phyloP scores from a whole-genome alignment of 164 flowering plant genomes.

The Platanus orientalis region DNA sequence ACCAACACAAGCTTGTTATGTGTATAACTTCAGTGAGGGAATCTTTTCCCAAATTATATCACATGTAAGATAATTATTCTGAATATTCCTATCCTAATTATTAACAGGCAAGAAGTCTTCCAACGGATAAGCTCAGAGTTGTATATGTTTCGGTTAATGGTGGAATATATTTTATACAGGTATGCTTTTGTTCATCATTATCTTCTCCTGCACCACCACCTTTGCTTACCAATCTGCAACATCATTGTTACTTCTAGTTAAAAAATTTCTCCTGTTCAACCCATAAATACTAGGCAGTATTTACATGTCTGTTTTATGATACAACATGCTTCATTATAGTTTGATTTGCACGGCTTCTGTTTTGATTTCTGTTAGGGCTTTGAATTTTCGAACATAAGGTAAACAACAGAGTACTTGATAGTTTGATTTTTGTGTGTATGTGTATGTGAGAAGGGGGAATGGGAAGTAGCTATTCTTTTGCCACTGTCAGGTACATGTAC shows the following conservation, averaged over 20 bases:
- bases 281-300: neutral
- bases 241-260: neutral
- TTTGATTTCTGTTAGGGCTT: no score
- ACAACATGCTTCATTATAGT: neutral
- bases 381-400: no score
- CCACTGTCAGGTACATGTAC: no score
- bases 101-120: slow-evolving; percentile 82
- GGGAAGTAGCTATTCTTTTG: no score
- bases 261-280: neutral
- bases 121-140: slow-evolving; percentile 73
- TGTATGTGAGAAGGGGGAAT: no score
- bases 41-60: neutral
- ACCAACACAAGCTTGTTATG: no score
- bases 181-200: slow-evolving; percentile 9
- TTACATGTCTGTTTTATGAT: neutral
- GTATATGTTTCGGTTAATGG: slow-evolving; percentile 58
- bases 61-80: neutral
- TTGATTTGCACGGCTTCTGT: no score
- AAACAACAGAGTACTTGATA: no score
- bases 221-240: no score
- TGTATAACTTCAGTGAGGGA: no score
- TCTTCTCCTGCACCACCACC: neutral
- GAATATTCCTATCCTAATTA: slow-evolving; percentile 1
- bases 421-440: no score
- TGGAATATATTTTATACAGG: slow-evolving; percentile 71